Conservation (phyloP, 1,284 basidiomycete genomes). For the Earliella scabrosa region DNA sequence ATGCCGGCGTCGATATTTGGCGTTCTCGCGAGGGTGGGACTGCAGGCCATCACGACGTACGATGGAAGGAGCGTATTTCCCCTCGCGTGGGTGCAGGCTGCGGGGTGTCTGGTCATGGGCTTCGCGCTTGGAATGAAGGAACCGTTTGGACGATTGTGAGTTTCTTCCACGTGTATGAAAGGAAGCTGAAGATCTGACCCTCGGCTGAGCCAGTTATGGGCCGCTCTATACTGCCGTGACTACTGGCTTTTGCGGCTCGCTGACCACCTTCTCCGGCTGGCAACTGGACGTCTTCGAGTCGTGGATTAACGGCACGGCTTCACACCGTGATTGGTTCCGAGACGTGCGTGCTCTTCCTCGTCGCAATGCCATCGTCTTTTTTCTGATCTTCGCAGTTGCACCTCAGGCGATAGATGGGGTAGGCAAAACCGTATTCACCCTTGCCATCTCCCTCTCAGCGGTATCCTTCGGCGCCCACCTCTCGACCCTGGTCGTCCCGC, state of each 20-base stretch:
- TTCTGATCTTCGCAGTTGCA: neutral
- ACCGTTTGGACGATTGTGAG: constrained; percentile 77
- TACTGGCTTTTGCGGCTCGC: constrained; percentile 94
- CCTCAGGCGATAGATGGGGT: constrained; percentile 84
- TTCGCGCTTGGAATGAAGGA: constrained; percentile 70
- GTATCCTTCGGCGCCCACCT: constrained; percentile 65
- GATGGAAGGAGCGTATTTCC: constrained; percentile 81
- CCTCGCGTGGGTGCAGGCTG: constrained; percentile 85
- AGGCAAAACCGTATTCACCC: constrained; percentile 81
- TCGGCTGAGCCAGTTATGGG: constrained; percentile 84
- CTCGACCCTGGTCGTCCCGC: constrained; percentile 45
- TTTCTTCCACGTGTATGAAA: no score
- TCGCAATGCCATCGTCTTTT: no score
- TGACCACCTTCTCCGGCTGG: constrained; percentile 98
- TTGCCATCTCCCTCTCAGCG: constrained; percentile 71
- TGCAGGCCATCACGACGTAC: constrained; percentile 74
- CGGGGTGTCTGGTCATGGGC: constrained; percentile 95
- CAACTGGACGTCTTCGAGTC: constrained; percentile 88
- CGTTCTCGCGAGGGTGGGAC: constrained; percentile 76
- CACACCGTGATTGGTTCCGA: constrained; percentile 70
- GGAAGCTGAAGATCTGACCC: no score
- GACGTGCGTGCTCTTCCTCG: constrained; percentile 82
- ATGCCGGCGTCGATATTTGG: constrained; percentile 82
- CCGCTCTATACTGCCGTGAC: constrained; percentile 89
- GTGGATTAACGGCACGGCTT: constrained; percentile 75